A percentile compares a stretch with the other conserved stretches of the same genome.
phyloP scores from a whole-genome alignment of 306 rosid genomes.

The Rosa persica region DNA sequence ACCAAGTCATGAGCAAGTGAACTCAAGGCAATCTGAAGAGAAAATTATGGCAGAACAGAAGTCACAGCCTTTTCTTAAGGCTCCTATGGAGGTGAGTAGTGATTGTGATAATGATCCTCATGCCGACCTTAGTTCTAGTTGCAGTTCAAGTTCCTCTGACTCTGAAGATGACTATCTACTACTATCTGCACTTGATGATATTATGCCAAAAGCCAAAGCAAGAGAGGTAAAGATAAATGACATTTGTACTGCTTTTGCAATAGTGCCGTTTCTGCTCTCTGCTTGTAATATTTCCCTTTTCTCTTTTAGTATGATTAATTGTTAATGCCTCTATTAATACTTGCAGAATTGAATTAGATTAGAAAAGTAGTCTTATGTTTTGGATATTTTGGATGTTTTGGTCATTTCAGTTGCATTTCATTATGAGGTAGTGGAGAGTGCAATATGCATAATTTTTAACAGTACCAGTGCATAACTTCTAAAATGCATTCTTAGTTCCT shows the following conservation, averaged over 20 bases:
- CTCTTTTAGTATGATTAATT: not conserved
- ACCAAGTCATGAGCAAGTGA: not conserved
- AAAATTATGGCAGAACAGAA: conserved; percentile 5
- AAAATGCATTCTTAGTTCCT: not conserved
- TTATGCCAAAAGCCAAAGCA: conserved; percentile 8
- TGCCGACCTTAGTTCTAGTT: conserved; percentile 11
- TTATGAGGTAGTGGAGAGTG: not conserved
- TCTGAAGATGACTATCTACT: conserved; percentile 5
- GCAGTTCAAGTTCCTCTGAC: conserved; percentile 20
- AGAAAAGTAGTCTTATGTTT: not conserved
- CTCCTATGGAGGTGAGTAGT: not conserved
- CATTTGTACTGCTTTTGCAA: conserved; percentile 2
- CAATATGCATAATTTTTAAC: not conserved
- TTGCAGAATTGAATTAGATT: not conserved
- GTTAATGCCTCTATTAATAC: not conserved
- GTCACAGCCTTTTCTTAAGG: not conserved
- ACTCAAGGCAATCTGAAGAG: not conserved
- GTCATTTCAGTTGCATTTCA: not conserved
- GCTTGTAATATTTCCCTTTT: not conserved
- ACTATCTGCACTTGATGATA: no score
- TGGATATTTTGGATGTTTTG: not conserved
- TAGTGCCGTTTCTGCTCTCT: conserved; percentile 23
- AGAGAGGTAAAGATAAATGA: conserved; percentile 8
- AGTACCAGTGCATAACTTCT: not conserved
- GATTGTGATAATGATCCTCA: not conserved